Percentiles rank a stretch among this genome's conserved stretches.
Conservation (phyloP, 2,329 filamentous ascomycete species). For the Talaromyces albobiverticillius region DNA sequence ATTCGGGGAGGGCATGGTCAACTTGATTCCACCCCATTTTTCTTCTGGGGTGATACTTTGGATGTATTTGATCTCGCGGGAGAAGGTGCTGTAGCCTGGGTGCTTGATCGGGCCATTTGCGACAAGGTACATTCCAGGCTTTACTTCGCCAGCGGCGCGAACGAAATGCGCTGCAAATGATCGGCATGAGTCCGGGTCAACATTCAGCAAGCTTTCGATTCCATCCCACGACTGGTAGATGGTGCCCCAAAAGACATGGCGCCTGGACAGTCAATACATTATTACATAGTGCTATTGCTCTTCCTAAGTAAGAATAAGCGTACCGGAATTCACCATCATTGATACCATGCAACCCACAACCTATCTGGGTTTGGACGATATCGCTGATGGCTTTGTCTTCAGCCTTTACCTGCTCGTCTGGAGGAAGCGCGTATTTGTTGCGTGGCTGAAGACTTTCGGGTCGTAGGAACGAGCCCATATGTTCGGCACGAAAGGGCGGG, state of each 20-base stretch:
- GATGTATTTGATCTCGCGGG: conserved; percentile 49
- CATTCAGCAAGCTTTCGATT: conserved; percentile 47
- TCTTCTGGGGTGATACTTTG: conserved; percentile 53
- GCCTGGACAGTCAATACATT: not conserved
- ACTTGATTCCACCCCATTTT: conserved; percentile 59
- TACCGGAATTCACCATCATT: conserved; percentile 61
- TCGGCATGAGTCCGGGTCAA: conserved; percentile 48
- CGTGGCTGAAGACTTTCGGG: conserved; percentile 57
- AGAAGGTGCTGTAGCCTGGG: conserved; percentile 28
- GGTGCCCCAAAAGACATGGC: conserved; percentile 46
- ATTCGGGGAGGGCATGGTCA: conserved; percentile 58
- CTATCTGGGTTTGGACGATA: conserved; percentile 59
- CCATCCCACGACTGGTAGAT: conserved; percentile 48
- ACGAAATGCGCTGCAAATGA: conserved; percentile 55
- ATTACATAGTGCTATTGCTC: not conserved
- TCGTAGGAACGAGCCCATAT: conserved; percentile 64
- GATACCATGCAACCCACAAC: conserved; percentile 58
- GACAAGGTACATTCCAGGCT: conserved; percentile 46
- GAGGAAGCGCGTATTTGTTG: conserved; percentile 50
- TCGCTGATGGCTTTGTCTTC: conserved; percentile 61
- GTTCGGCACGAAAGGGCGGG: conserved; percentile 59
- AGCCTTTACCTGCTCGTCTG: conserved; percentile 53
- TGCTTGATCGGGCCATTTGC: not conserved
- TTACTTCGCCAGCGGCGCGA: conserved; percentile 46
- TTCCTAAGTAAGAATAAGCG: not conserved